Conservation (phyloP, 805 yeast genomes). For the Cephaloascus fragrans region DNA sequence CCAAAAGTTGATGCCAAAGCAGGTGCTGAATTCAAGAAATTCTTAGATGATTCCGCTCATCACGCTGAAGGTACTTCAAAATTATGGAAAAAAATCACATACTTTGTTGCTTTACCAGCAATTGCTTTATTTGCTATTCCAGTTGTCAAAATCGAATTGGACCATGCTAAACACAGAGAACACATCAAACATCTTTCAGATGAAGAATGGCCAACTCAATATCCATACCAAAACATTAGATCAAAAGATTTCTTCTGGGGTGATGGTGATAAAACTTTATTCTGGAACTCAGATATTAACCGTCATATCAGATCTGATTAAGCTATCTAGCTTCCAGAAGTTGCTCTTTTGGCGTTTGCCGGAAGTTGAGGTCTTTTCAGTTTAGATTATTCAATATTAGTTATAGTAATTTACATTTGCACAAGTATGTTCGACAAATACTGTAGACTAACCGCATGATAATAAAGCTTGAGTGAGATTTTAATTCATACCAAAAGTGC, state of each 20-base stretch:
- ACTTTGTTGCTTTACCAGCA: constrained; percentile 76
- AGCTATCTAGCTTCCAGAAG: too few species aligned
- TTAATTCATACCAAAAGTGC: too few species aligned
- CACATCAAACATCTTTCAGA: constrained; percentile 68
- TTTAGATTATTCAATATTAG: too few species aligned
- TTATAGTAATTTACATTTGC: too few species aligned
- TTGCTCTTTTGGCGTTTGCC: too few species aligned
- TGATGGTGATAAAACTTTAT: constrained; percentile 92
- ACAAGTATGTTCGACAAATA: too few species aligned
- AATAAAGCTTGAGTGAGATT: too few species aligned
- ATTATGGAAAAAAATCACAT: constrained; percentile 80
- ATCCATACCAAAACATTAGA: constrained; percentile 89
- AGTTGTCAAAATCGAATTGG: constrained; percentile 72
- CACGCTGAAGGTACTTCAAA: constrained; percentile 73
- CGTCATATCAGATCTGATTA: constrained; percentile 53
- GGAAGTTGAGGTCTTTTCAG: too few species aligned
- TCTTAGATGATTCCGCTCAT: constrained; percentile 53
- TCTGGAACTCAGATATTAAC: constrained; percentile 93
- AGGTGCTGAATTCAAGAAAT: constrained; percentile 61
- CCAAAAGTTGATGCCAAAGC: constrained; percentile 42
- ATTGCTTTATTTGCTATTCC: constrained; percentile 68
- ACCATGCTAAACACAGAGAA: constrained; percentile 85
- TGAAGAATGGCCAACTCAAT: constrained; percentile 88
- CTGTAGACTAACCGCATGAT: too few species aligned
- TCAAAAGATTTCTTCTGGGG: constrained; percentile 93